Base-by-base conservation (phyloP, 2,329 filamentous ascomycete species). In the Capronia americana region DNA sequence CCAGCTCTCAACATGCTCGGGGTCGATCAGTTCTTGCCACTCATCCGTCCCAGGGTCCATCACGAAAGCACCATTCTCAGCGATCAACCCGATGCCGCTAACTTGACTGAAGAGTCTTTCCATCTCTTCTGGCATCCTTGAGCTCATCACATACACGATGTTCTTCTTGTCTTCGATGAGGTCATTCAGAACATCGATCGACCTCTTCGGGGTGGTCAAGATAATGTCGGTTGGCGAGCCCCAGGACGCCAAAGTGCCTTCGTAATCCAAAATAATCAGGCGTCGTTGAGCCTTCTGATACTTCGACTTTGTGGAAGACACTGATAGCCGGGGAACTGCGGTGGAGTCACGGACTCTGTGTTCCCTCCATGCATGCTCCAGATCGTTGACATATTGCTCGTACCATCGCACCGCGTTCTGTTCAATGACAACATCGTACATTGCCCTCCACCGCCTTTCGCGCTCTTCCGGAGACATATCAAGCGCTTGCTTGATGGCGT, bases 1-100 rank as follows among this genome's bases (percentile, higher is more conserved):
- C 94, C 94, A 98, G 3, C 84, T 83, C 28, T 84, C 81, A 66
- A 92, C 90, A 72, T 90, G 86, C 2, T 87, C 83, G 1, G 87
- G 83, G 75, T 97, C 89, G 2, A 90, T 88, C 79, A 96, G 90
- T 69, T 90, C 88, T 2, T 85, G 87, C 95, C 95, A 98, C 41
- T 86, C 84, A 26, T 86, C 85, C 17, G 82, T 84, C 14, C 63
- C 60, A 54, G 86, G 87, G 69, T 92, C 86, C 72, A 91, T 92
- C 64, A 97, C 82, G 79, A 96, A 98, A 76, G 92, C 96, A 1
- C 94, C 94, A 71, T 97, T 97, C 79, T 98, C 94, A 0, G 94
- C 94, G 70, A 98, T 96, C 4, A 98, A 83, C 2, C 95, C 95
- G 2, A 97, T 82, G 67, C 90, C 90, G 4, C 92, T 90, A 1